Evolutionary conservation across 2,329 filamentous ascomycete genomes (phyloP).

Genomic region (Talaromyces sp.): DNA sequence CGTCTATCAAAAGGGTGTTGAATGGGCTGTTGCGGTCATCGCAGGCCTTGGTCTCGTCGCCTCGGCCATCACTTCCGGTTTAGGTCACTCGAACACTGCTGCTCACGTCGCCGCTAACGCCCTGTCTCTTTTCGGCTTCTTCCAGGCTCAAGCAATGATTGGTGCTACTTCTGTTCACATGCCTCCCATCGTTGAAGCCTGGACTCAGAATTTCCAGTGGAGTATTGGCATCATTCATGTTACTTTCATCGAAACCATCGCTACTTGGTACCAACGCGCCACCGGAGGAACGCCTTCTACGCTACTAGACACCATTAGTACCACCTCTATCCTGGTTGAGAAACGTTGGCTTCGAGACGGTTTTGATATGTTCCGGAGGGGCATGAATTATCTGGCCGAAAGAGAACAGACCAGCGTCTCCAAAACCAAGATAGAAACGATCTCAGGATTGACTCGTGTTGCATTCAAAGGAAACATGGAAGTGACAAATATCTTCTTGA

Average conservation of each 20-base stretch:
- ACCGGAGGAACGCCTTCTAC: slow-evolving; percentile 81
- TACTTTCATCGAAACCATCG: slow-evolving; percentile 78
- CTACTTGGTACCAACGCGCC: slow-evolving; percentile 92
- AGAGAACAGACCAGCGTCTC: slow-evolving; percentile 49
- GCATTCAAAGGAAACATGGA: slow-evolving; percentile 83
- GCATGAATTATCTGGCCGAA: slow-evolving; percentile 43
- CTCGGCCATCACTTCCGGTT: slow-evolving; percentile 80
- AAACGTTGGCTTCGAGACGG: slow-evolving; percentile 52
- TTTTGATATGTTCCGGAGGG: slow-evolving; percentile 19
- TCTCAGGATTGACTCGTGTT: slow-evolving; percentile 82
- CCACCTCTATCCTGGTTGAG: slow-evolving; percentile 76
- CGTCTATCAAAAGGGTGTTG: slow-evolving; percentile 79
- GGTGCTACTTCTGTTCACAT: slow-evolving; percentile 75
- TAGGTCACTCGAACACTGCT: slow-evolving; percentile 89
- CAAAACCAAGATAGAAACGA: slow-evolving; percentile 46
- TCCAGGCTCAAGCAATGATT: slow-evolving; percentile 88
- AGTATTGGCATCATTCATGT: slow-evolving; percentile 92
- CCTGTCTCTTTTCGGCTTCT: slow-evolving; percentile 88
- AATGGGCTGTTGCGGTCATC: slow-evolving; percentile 84
- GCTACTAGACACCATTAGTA: slow-evolving; percentile 66
- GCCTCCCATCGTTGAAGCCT: slow-evolving; percentile 81
- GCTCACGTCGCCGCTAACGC: slow-evolving; percentile 92
- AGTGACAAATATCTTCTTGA: slow-evolving; percentile 87
- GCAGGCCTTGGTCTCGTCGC: slow-evolving; percentile 76
- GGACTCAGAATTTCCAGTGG: slow-evolving; percentile 98